phyloP scores from a whole-genome alignment of 495 filamentous ascomycete genomes.

The Podospora appendiculata region DNA sequence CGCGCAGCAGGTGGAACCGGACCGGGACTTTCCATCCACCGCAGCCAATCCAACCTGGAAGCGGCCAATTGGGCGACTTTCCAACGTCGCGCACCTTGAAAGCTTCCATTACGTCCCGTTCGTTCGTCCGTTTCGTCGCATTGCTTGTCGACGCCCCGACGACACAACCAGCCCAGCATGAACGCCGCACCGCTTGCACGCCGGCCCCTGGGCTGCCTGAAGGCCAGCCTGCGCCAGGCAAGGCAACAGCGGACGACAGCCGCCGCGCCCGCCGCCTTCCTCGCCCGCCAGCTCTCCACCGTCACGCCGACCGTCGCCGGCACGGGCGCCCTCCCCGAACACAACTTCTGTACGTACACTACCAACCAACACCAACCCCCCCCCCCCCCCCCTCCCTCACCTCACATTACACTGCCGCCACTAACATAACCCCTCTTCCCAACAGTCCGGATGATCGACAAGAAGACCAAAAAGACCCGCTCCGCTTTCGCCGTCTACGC shows the following conservation, averaged over 20 bases:
- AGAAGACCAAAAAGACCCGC: conserved; percentile 20
- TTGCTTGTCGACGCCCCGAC: neutral
- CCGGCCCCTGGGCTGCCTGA: conserved; percentile 63
- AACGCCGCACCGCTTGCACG: conserved; percentile 44
- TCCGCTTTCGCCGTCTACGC: conserved; percentile 41
- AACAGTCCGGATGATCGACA: conserved; percentile 17
- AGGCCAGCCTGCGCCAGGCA: conserved; percentile 44
- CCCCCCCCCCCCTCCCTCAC: neutral
- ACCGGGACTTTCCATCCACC: neutral
- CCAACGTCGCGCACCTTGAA: neutral
- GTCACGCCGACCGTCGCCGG: conserved; percentile 13
- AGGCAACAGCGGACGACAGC: conserved; percentile 28
- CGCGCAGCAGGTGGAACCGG: neutral
- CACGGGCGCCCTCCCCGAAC: conserved; percentile 19
- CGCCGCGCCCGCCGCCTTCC: too few relatives aligned
- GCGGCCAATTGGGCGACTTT: neutral
- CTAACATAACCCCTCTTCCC: neutral
- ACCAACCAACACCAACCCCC: too few relatives aligned
- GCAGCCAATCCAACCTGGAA: neutral
- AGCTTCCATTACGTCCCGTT: neutral
- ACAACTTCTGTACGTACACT: conserved; percentile 23
- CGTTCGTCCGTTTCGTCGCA: neutral
- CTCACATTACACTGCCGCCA: too few relatives aligned
- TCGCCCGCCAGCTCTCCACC: conserved; percentile 26
- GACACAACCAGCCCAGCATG: conserved; percentile 36